Base-by-base conservation (phyloP, 495 filamentous ascomycete genomes). In the Recurvomyces mirabilis region DNA sequence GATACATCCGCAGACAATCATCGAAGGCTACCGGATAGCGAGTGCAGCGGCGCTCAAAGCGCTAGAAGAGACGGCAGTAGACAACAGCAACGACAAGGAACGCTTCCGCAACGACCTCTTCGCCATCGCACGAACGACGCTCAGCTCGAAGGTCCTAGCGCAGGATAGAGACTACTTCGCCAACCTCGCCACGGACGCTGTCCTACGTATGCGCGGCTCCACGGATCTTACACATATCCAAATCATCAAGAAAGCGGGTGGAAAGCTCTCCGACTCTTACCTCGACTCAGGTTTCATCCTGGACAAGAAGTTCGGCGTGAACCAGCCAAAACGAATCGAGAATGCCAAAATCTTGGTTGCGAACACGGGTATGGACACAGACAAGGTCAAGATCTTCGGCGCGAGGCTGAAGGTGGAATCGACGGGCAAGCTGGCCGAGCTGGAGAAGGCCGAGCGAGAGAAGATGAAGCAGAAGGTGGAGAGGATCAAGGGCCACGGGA, bases 391-490 rank as follows among this genome's bases (percentile, higher is more conserved):
- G 75, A 95, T 98, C 55, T 98, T 96, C 60, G 91, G 91, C 45
- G 91, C 91, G 15, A 78, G 87, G 19, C 83, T 96, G 55, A 94
- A 94, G 73, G 91, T 88, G 18, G 84, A 86, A 54, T 87, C 84
- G 24, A 98, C 91, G 9, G 82, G 86, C 47, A 94, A 96, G 73
- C 71, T 98, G 21, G 91, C 91, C 12, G 93, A 98, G 52, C 74
- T 98, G 37, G 91, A 98, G 68, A 91, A 86, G 71, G 93, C 91
- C 17, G 91, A 98, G 71, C 79, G 84, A 43, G 89, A 96, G 58
- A 98, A 96, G 79, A 98, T 98, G 91, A 91, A 84, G 67, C 81
- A 82, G 43, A 98, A 98, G 73, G 91, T 98, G 31, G 93, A 98
- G 57, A 87, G 81, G 58, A 98, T 98, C 71, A 98, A 96, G 77